Conservation (phyloP, 2,329 filamentous ascomycete species). For the Teratosphaeria viscida region DNA sequence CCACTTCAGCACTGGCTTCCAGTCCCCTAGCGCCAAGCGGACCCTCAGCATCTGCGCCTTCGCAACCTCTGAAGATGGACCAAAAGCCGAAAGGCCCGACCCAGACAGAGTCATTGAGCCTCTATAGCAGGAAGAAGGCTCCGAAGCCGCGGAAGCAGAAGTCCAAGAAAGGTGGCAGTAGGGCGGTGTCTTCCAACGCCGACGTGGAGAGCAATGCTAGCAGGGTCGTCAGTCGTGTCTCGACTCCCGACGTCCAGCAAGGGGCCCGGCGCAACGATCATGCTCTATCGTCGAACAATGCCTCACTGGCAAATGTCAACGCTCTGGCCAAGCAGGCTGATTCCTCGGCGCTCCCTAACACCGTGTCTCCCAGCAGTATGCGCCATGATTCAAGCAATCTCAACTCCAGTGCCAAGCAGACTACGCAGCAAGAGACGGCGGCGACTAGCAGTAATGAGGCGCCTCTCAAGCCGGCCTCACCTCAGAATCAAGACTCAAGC, state of each 20-base stretch:
- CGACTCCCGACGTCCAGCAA: not conserved
- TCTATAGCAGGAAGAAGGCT: constrained; percentile 11
- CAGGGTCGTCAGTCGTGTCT: not conserved
- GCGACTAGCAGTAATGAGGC: too few relatives aligned
- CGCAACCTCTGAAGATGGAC: constrained; percentile 6
- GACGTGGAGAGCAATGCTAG: not conserved
- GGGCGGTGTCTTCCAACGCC: not conserved
- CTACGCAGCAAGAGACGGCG: not conserved
- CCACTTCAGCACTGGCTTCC: constrained; percentile 10
- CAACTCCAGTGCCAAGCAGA: not conserved
- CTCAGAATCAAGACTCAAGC: not conserved
- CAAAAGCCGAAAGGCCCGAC: constrained; percentile 24
- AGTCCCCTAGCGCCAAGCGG: not conserved
- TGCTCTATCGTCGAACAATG: not conserved
- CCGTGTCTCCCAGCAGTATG: not conserved
- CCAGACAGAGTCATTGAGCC: constrained; percentile 26
- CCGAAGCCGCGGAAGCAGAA: constrained; percentile 12
- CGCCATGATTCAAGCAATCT: not conserved
- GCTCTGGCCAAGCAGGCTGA: not conserved
- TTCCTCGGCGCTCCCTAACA: not conserved
- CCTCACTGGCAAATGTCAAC: not conserved
- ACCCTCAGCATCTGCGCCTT: not conserved
- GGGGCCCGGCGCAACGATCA: not conserved
- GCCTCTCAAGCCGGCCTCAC: not conserved
- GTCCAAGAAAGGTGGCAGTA: constrained; percentile 9